Base-by-base conservation (phyloP, 2,329 filamentous ascomycete species). In the Remersonia thermophila region DNA sequence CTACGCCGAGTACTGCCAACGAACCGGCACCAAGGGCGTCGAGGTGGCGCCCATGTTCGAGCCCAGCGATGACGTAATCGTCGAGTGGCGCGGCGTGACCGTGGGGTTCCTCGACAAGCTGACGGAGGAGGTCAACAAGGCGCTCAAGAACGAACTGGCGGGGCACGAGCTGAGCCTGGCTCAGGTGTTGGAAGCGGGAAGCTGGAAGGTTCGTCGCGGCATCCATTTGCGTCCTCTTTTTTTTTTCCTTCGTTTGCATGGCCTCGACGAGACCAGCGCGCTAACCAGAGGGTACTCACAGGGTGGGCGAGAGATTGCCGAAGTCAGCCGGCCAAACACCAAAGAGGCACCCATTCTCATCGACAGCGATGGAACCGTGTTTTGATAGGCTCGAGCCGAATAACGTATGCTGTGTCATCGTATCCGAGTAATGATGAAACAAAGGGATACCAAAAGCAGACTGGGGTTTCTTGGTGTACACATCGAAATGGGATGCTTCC, bases 131-230 rank as follows among this genome's bases (percentile, higher is more conserved):
- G 65, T 76, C 26, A 66, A 70, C 47, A 84, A 83, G 55, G 59
- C 65, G 28, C 61, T 95, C 32, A 75, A 73, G 38, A 53, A 51
- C 2, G 69, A 75, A 37, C 60, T 95, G 28, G 69, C 66, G 7
- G 84, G 82, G 3, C 64, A 73, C 27, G 76, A 89, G 47, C 61
- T 98, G 55, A 83, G 67, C 28, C 60, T 96, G 47, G 77, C 87
- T 5, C 91, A 98, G 57, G 76, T 98, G 64, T 68, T 98, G 13
- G 91, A 96, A 59, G 91, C 89, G 11, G 91, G 91, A 35, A 93
- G 84, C 54, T 98, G 91, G 89, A 96, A 96, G 82, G 87, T 91
- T n/a, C n/a, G n/a, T n/a, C n/a, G n/a, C n/a, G n/a, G n/a, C n/a
- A n/a, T 59, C 62, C 73, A 39, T 14, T 14, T 18, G n/a, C n/a